Evolutionary conservation across 768 basidiomycete species (phyloP).

Genomic region (Pleurotus platypus): DNA sequence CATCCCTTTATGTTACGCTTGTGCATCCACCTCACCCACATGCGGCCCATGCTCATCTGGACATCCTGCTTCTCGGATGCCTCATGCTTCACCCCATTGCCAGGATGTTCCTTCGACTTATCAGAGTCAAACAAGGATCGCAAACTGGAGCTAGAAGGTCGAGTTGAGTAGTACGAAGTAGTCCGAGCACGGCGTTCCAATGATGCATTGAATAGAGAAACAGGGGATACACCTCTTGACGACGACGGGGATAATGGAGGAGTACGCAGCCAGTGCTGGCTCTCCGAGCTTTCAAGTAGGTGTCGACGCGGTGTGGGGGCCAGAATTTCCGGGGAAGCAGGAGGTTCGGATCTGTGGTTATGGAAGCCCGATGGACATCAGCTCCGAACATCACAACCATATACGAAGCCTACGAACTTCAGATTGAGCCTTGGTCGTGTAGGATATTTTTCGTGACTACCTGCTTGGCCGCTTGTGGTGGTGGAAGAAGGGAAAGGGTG

Average conservation of each 20-base stretch:
- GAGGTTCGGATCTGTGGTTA: no score
- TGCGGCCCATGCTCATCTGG: slow-evolving; percentile 41
- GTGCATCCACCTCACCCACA: slow-evolving; percentile 83
- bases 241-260: slow-evolving; percentile 44
- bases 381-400: no score
- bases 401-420: no score
- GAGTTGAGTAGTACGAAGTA: slow-evolving; percentile 2
- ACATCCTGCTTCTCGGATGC: slow-evolving; percentile 20
- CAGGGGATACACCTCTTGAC: slow-evolving; percentile 44
- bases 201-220: slow-evolving; percentile 26
- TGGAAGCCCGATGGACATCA: no score
- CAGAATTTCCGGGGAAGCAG: slow-evolving; percentile 34
- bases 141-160: slow-evolving; percentile 11
- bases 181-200: slow-evolving; percentile 7
- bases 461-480: neutral
- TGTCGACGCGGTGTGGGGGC: slow-evolving; percentile 68
- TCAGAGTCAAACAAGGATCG: slow-evolving; percentile 37
- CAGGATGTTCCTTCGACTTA: slow-evolving; percentile 8
- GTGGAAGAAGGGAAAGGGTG: neutral
- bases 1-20: slow-evolving; percentile 54
- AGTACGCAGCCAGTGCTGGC: slow-evolving; percentile 57
- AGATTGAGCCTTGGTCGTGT: no score
- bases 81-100: slow-evolving; percentile 11
- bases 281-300: slow-evolving; percentile 55
- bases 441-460: neutral